Conservation (phyloP, 805 yeast genomes). For the Monosporozyma aerobia region DNA sequence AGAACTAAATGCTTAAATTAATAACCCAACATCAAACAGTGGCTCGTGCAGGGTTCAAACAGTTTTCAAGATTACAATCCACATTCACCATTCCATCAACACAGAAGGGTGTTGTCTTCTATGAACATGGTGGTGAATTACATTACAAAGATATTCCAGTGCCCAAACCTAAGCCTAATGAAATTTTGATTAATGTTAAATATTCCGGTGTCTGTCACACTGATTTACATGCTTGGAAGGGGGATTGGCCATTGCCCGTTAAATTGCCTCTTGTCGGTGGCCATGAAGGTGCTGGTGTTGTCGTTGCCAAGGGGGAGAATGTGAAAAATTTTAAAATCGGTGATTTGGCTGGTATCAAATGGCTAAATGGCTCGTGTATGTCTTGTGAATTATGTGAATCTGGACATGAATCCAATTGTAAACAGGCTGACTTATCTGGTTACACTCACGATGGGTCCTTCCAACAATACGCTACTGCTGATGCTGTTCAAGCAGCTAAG, state of each 20-base stretch:
- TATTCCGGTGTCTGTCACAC: conserved; percentile 63
- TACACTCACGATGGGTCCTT: conserved; percentile 62
- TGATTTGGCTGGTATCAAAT: conserved; percentile 54
- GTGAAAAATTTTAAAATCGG: conserved; percentile 50
- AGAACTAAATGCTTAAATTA: conserved; percentile 11
- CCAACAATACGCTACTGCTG: conserved; percentile 84
- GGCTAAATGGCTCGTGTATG: conserved; percentile 57
- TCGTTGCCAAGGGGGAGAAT: conserved; percentile 48
- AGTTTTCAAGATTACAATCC: conserved; percentile 18
- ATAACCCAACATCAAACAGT: conserved; percentile 3
- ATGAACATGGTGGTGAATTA: conserved; percentile 41
- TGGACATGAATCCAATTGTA: conserved; percentile 46
- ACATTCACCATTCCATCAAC: conserved; percentile 34
- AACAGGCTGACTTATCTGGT: conserved; percentile 42
- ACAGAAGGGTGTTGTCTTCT: conserved; percentile 46
- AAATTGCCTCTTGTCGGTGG: conserved; percentile 58
- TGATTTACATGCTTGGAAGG: conserved; percentile 60
- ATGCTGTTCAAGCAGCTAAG: conserved; percentile 77
- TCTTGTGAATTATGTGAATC: conserved; percentile 49
- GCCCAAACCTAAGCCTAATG: conserved; percentile 49
- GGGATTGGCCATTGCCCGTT: conserved; percentile 53
- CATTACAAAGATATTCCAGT: conserved; percentile 46
- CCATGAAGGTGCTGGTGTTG: conserved; percentile 62
- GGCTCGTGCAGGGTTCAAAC: background rate
- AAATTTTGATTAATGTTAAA: conserved; percentile 47